A percentile compares a stretch with the other conserved stretches of the same genome.
phyloP scores from a whole-genome alignment of 441 rosid genomes.

The Corymbia calophylla region DNA sequence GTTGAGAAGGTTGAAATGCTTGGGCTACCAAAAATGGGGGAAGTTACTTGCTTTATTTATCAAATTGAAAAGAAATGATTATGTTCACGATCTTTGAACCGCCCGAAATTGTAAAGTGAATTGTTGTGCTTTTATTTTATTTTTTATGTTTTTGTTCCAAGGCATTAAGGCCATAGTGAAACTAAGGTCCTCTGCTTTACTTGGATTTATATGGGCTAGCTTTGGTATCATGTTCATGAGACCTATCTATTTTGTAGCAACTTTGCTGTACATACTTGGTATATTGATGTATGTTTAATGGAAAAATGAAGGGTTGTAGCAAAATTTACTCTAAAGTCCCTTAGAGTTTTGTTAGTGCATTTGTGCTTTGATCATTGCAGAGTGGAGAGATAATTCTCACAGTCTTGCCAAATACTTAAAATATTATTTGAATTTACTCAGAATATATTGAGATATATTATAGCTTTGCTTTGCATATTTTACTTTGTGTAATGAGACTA shows the following conservation, averaged over 20 bases:
- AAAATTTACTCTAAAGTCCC: neutral
- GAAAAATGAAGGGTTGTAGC: neutral
- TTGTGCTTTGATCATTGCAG: no score
- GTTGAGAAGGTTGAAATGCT: neutral
- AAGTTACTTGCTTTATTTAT: neutral
- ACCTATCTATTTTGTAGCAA: neutral
- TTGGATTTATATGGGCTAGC: neutral
- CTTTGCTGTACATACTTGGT: neutral
- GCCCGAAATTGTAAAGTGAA: neutral
- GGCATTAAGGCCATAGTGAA: neutral
- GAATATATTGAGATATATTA: no score
- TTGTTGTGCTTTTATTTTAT: fast-evolving
- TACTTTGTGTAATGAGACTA: no score
- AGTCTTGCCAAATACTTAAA: no score
- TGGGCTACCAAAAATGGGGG: neutral
- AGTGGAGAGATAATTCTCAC: no score
- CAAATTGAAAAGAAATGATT: fast-evolving
- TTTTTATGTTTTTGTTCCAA: neutral
- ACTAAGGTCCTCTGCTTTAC: neutral
- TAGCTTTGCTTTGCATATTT: no score
- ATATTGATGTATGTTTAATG: neutral
- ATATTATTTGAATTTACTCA: no score
- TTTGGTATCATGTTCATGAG: neutral
- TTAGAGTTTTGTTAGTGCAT: no score
- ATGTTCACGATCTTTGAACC: neutral